A percentile compares a stretch with the other conserved stretches of the same genome.
Evolutionary conservation across 202 grass and related monocot genomes (phyloP).

Genomic region (Schoenoplectus tabernaemontani): DNA sequence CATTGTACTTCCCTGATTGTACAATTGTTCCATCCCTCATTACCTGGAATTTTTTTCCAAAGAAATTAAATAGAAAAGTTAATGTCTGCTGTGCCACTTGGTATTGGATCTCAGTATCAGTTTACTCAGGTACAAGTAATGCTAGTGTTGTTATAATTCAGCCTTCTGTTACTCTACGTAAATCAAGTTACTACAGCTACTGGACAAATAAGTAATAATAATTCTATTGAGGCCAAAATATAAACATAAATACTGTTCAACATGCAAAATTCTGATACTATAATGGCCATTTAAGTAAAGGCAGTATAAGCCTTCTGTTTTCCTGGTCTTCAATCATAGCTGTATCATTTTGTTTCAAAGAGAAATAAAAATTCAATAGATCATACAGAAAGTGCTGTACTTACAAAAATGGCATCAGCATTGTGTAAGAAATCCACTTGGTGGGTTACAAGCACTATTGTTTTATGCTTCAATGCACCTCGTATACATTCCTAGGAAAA

Average conservation of each 20-base stretch:
- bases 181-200: background rate
- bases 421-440: conserved; percentile 99
- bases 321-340: background rate
- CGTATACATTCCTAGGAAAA: conserved; percentile 66
- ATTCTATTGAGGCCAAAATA: background rate
- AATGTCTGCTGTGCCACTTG: background rate
- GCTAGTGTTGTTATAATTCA: background rate
- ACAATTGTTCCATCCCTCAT: conserved; percentile 75
- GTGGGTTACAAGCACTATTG: conserved; percentile 82
- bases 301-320: background rate
- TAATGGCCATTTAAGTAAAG: background rate
- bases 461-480: conserved; percentile 80
- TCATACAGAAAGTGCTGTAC: background rate
- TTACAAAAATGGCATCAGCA: conserved; percentile 78
- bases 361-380: background rate
- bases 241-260: background rate
- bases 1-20: conserved; percentile 74
- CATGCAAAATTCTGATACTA: background rate
- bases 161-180: background rate
- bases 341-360: background rate
- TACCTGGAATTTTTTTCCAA: conserved; percentile 34
- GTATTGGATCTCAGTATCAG: background rate
- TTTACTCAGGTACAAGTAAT: background rate
- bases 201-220: background rate
- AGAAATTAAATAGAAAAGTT: background rate